phyloP scores from a whole-genome alignment of 805 yeast genomes.

The Candida chilensis region DNA sequence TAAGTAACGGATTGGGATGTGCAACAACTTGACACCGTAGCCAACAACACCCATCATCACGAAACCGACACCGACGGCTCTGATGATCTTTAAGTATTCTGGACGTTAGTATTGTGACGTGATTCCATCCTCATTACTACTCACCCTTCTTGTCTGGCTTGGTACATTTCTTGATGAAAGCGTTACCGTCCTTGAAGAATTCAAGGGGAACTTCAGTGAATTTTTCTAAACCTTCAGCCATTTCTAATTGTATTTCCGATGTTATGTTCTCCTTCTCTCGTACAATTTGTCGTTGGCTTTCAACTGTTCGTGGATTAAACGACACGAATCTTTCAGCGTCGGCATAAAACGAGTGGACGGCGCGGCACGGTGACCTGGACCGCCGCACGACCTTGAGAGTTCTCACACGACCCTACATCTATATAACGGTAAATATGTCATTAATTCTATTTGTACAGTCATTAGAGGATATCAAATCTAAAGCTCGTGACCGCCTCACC shows the following conservation, averaged over 20 bases:
- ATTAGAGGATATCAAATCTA: not conserved
- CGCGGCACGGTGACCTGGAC: not conserved
- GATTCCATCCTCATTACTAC: slow-evolving; percentile 10
- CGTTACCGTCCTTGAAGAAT: slow-evolving; percentile 84
- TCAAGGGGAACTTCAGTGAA: slow-evolving; percentile 82
- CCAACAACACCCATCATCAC: slow-evolving; percentile 98
- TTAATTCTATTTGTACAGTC: too few relatives aligned
- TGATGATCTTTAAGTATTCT: slow-evolving; percentile 82
- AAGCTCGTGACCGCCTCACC: not conserved
- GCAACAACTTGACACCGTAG: slow-evolving; percentile 86
- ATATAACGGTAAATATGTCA: not conserved
- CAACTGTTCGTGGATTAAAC: not conserved
- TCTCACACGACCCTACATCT: not conserved
- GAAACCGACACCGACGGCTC: slow-evolving; percentile 96
- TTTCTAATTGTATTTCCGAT: slow-evolving; percentile 9
- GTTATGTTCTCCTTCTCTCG: slow-evolving; percentile 3
- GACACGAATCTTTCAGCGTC: too few relatives aligned
- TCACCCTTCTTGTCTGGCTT: slow-evolving; percentile 79
- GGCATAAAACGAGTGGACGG: not conserved
- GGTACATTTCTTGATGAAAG: slow-evolving; percentile 84
- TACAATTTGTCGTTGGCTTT: not conserved
- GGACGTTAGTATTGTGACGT: slow-evolving; percentile 10
- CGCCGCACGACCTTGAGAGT: slow-evolving; percentile 1
- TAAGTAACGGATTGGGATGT: slow-evolving; percentile 93
- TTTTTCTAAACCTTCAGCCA: slow-evolving; percentile 65